Base-by-base conservation (phyloP, 768 basidiomycete genomes). In the Tulasnella sp. region DNA sequence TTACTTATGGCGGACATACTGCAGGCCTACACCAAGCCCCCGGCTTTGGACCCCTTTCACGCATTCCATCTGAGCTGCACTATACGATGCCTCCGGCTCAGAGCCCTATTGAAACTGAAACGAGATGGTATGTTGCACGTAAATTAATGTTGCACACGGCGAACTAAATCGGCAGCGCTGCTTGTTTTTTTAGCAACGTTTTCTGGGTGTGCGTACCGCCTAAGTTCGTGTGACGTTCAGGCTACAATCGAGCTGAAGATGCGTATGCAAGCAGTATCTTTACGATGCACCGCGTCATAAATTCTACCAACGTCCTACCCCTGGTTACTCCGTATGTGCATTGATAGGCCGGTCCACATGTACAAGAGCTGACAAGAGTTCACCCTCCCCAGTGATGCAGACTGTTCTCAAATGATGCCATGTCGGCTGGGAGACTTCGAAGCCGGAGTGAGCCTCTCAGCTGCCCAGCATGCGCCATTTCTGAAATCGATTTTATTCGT, bases 361-460 rank as follows among this genome's bases (percentile, higher is more conserved):
- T 38, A 38, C 15, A 5, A 15, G 15, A 15, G 5, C 34, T 23
- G 3, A 1, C 34, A 32, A 26, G 13, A 7, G 7, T 32, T 19
- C 27, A 19, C 21, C 10, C 17, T 32, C 15, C 11, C 9, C 24
- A 59, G 58, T 15, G 61, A 61, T 32, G 60, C 49, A 21, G 45
- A 51, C 15, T 41, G 50, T 10, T 41, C 34, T 3, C 61, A 63
- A 32, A 27, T 63, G 49, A 51, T 63, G 49, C 61, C 61, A 10
- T 43, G 58, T 51, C 47, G 50, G 11, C 26, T 59, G 10, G 34
- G 29, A 11, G 58, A 59, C 32, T 59, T 59, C 27, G 34, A 29
- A 15, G 17, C 45, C n/a, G 58, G 58, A 1, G 58, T 59, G 43
- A 42, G 54, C 13, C 1, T 11, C 26, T 50, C n/a, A n/a, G n/a